Conservation (phyloP, 23 red algal genomes). For the Agarophyton chilense region DNA sequence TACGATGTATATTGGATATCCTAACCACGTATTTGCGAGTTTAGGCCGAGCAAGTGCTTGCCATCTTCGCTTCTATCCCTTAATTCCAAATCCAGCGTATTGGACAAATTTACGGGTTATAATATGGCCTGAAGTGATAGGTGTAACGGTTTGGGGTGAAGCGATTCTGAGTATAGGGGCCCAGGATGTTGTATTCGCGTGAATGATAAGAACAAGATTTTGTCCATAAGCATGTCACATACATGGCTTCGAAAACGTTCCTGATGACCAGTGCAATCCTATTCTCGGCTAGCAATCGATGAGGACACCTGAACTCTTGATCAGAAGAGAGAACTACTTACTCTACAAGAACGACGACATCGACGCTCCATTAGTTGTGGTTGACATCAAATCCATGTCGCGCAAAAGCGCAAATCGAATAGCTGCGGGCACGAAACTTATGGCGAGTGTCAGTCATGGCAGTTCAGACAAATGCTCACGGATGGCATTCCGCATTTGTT, state of each 20-base stretch:
- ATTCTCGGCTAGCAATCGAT: background rate
- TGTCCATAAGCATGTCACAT: too few relatives aligned
- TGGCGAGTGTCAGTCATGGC: background rate
- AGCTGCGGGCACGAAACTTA: background rate
- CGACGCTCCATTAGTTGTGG: background rate
- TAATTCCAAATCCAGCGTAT: too few relatives aligned
- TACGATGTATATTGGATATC: too few relatives aligned
- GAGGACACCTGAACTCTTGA: background rate
- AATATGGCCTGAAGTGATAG: too few relatives aligned
- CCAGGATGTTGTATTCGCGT: too few relatives aligned
- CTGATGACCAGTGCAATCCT: background rate
- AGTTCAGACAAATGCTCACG: background rate
- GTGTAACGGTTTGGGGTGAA: too few relatives aligned
- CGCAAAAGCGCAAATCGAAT: background rate
- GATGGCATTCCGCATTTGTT: conserved; percentile 1
- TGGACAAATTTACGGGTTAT: too few relatives aligned
- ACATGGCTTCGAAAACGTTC: background rate
- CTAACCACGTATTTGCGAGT: too few relatives aligned
- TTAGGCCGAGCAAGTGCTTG: too few relatives aligned
- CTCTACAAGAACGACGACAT: background rate
- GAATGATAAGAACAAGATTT: too few relatives aligned
- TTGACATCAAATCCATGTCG: background rate
- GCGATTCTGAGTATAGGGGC: too few relatives aligned
- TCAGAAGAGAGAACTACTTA: background rate
- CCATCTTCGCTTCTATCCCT: too few relatives aligned